Base-by-base conservation (phyloP, 2,329 filamentous ascomycete genomes). In the Raffaelea ambrosiae region DNA sequence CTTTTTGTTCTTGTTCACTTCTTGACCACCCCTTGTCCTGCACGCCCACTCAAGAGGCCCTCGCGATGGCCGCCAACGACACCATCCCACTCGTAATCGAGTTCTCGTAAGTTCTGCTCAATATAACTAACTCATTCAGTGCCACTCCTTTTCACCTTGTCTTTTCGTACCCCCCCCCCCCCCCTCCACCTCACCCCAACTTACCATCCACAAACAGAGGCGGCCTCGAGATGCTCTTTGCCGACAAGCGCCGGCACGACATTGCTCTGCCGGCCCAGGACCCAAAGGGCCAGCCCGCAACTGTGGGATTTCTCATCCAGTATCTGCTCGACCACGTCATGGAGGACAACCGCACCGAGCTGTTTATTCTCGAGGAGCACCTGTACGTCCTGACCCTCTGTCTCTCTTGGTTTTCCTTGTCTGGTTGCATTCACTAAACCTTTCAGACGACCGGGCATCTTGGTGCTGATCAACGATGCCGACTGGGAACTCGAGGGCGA, bases 401-500 rank as follows among this genome's bases (percentile, higher is more conserved):
- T 18, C 5, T 8, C 26, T 42, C 14, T 22, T 7, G 18, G 41
- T 19, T 26, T 14, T 20, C 44, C 40, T 22, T 41, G 19, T 9
- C 43, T 48, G 26, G 18, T 19, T 18, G 18, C 19, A 44, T 39
- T 29, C 11, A 35, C 20, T n/a, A 29, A 10, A 40, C 41, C 19
- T 29, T 13, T 26, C n/a, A 97, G 91, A 51, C 89, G 93, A 46
- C 93, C 93, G 5, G 93, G 93, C 3, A 95, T 98, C 63, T 78
- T 98, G 40, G 91, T 96, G 23, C 75, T 98, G 49, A 95, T 98
- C 65, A 98, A 98, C 63, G 93, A 98, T 58, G 88, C 89, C 22
- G 93, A 98, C 65, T 98, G 93, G 93, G 93, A 97, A 66, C 78
- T 98, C 13, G 93, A 97, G 67, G 93, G 90, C 18, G 91, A 97